Conservation (phyloP, 225 moss, liverwort and hornwort genomes). For the Physcomitrellopsis africana region DNA sequence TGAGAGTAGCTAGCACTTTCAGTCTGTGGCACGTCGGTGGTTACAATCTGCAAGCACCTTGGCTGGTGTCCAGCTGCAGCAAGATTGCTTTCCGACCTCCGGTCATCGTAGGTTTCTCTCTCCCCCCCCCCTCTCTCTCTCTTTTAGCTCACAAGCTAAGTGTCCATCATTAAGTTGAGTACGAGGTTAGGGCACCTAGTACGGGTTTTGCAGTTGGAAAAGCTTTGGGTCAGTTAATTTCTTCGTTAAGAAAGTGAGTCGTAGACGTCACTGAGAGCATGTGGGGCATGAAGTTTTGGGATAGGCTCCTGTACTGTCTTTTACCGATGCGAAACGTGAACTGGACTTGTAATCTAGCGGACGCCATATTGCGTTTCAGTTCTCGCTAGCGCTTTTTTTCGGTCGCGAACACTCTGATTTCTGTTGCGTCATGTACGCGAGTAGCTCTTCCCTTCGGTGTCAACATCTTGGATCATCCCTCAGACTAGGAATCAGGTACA, state of each 20-base stretch:
- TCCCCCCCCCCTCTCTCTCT: background rate
- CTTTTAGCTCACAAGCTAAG: constrained; percentile 20
- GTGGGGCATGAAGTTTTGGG: constrained; percentile 1
- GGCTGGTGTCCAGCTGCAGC: constrained; percentile 20
- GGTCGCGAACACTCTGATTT: too few relatives aligned
- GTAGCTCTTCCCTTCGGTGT: background rate
- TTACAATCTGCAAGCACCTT: constrained; percentile 6
- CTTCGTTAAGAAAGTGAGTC: constrained; percentile 39
- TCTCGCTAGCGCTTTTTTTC: too few relatives aligned
- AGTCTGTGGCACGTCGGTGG: constrained; percentile 11
- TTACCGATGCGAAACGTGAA: constrained; percentile 36
- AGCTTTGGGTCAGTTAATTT: constrained; percentile 1
- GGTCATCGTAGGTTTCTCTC: background rate
- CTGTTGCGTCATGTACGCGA: too few relatives aligned
- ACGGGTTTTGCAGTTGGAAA: constrained; percentile 9
- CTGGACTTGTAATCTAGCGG: constrained; percentile 33
- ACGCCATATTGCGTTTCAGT: background rate
- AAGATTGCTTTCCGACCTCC: constrained; percentile 22
- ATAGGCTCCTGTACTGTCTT: background rate
- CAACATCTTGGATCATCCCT: background rate
- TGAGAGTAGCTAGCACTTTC: too few relatives aligned
- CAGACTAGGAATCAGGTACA: background rate
- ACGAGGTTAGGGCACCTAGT: background rate
- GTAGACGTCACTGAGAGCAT: constrained; percentile 44
- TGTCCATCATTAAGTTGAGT: constrained; percentile 6